These are phyloP conservation scores for Acanthamoeba healyi DNA, from an alignment of 208 protist species.

Conservation along the genomic window DNA sequence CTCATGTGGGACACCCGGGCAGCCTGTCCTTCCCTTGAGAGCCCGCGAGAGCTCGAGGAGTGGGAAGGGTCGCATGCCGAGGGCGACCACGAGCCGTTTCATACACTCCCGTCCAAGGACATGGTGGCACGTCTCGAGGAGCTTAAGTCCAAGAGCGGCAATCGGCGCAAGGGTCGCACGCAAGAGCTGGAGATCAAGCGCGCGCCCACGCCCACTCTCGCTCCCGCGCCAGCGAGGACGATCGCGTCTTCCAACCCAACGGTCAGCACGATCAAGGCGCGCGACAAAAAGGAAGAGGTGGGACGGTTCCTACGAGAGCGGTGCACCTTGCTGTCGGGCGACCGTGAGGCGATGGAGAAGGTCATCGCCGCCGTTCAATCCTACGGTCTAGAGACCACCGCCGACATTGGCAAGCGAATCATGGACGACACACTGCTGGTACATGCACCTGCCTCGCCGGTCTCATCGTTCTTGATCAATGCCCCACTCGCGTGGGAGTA, in stretches of 20 bases:
- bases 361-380: constrained; percentile 36
- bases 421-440: constrained; percentile 52
- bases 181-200: constrained; percentile 15
- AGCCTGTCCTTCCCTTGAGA: background rate
- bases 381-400: background rate
- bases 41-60: background rate
- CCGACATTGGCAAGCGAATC: constrained; percentile 31
- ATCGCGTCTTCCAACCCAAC: background rate
- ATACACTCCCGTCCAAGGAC: background rate
- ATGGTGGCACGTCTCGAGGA: constrained; percentile 47
- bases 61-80: background rate
- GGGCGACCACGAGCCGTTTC: background rate
- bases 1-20: constrained; percentile 5
- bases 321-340: constrained; percentile 12
- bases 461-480: no score
- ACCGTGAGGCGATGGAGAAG: background rate
- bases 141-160: background rate
- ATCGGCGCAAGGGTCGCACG: background rate
- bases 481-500: no score
- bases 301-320: constrained; percentile 23
- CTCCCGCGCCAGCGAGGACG: background rate
- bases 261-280: constrained; percentile 5
- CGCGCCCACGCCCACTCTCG: background rate
- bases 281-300: constrained; percentile 23
- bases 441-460: background rate